Evolutionary conservation across 768 basidiomycete genomes (phyloP).

Genomic region (Tricholoma flavovirens): DNA sequence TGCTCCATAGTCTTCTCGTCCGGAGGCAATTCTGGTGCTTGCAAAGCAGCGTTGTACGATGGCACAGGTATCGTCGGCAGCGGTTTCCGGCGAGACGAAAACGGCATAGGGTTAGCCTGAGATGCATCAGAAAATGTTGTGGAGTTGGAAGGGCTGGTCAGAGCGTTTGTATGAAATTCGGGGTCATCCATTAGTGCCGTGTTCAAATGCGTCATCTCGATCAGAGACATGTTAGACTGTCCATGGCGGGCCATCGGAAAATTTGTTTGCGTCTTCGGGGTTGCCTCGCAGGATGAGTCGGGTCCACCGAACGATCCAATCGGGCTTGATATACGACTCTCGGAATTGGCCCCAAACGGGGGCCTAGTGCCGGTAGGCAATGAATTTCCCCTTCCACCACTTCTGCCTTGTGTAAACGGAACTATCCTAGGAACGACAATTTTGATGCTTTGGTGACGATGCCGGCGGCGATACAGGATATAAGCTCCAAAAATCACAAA

Average conservation of each 20-base stretch:
- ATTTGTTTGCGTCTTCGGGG: neutral
- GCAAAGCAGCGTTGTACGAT: constrained; percentile 11
- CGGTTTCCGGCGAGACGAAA: constrained; percentile 12
- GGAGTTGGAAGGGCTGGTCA: neutral
- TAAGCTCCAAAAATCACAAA: constrained; percentile 4
- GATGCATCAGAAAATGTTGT: neutral
- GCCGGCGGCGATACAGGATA: constrained; percentile 7
- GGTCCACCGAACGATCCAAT: neutral
- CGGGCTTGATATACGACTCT: neutral
- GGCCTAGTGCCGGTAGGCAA: neutral
- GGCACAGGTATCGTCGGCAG: constrained; percentile 14
- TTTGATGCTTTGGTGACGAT: neutral
- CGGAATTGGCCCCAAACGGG: neutral
- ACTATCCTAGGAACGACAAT: neutral
- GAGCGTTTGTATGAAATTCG: neutral
- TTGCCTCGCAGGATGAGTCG: neutral
- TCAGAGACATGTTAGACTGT: neutral
- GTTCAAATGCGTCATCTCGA: neutral
- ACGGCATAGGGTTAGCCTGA: neutral
- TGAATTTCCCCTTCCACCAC: neutral
- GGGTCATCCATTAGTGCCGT: constrained; percentile 1
- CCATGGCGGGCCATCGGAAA: neutral
- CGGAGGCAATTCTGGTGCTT: constrained; percentile 1
- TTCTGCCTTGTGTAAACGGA: neutral
- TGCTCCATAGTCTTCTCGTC: constrained; percentile 6